Conservation (phyloP, 208 protist species). For the Wallacemonas sp. region DNA sequence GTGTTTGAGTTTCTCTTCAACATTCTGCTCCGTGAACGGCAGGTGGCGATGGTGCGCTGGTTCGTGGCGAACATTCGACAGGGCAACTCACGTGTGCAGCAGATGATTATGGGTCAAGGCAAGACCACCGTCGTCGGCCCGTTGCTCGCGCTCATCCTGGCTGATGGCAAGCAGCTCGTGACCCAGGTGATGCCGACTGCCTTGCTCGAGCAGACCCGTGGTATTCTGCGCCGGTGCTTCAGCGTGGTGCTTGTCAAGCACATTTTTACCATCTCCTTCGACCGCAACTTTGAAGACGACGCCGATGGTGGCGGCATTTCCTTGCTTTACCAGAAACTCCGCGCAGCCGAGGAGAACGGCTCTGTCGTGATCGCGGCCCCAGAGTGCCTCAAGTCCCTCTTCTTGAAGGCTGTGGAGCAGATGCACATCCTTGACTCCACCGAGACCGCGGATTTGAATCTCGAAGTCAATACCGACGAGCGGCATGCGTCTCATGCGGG, state of each 20-base stretch:
- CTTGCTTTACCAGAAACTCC: conserved; percentile 73
- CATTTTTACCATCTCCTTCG: conserved; percentile 83
- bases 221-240: conserved; percentile 90
- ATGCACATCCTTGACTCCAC: conserved; percentile 83
- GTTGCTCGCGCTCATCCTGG: conserved; percentile 92
- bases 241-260: conserved; percentile 92
- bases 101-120: conserved; percentile 97
- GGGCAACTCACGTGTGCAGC: conserved; percentile 87
- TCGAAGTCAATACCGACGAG: conserved; percentile 35
- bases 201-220: conserved; percentile 92
- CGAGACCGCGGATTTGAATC: conserved; percentile 36
- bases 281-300: conserved; percentile 63
- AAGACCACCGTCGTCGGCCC: conserved; percentile 95
- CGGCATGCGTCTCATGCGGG: conserved; percentile 34
- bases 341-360: conserved; percentile 49
- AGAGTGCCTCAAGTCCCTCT: conserved; percentile 93
- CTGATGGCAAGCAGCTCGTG: conserved; percentile 91
- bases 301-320: conserved; percentile 31
- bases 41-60: conserved; percentile 93
- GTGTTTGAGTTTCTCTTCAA: conserved; percentile 94
- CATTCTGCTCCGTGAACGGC: conserved; percentile 89
- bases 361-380: conserved; percentile 88
- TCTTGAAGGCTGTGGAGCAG: conserved; percentile 93
- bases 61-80: conserved; percentile 68
- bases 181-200: conserved; percentile 93